A percentile compares a stretch with the other conserved stretches of the same genome.
Conservation (phyloP, 1,284 basidiomycete genomes). For the Tausonia pullulans region DNA sequence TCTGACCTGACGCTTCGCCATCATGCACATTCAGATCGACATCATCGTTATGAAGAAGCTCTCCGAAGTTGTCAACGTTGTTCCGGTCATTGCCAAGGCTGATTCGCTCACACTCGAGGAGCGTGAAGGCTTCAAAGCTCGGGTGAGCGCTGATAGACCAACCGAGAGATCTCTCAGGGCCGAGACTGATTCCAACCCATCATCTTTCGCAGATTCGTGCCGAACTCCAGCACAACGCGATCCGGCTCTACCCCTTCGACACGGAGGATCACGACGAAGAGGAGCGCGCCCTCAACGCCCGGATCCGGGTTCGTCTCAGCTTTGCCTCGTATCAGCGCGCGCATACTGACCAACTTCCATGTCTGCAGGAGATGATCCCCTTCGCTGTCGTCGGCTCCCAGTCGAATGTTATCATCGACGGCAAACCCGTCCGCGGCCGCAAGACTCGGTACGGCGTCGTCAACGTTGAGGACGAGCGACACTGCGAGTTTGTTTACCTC, state of each 20-base stretch:
- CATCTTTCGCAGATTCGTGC: conserved; percentile 61
- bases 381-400: conserved; percentile 96
- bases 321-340: not conserved
- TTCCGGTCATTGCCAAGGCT: conserved; percentile 97
- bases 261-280: conserved; percentile 83
- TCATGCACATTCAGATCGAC: conserved; percentile 49
- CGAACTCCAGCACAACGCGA: conserved; percentile 85
- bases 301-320: conserved; percentile 58
- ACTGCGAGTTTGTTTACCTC: conserved; percentile 97
- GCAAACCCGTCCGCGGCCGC: conserved; percentile 85
- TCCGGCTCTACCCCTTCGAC: conserved; percentile 93
- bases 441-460: conserved; percentile 98
- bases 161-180: not conserved
- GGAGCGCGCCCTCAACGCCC: conserved; percentile 79
- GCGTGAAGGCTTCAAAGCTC: conserved; percentile 81
- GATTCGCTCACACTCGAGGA: conserved; percentile 91
- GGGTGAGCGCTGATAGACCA: conserved; percentile 41
- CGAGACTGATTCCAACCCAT: not conserved
- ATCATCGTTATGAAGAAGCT: conserved; percentile 99
- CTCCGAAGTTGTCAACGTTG: conserved; percentile 95
- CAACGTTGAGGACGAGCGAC: conserved; percentile 90
- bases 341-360: not conserved
- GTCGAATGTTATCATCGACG: conserved; percentile 84
- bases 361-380: conserved; percentile 69
- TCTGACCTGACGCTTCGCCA: conserved; percentile 1